Conservation (phyloP, 2,329 filamentous ascomycete species). For the Diatrype stigma region DNA sequence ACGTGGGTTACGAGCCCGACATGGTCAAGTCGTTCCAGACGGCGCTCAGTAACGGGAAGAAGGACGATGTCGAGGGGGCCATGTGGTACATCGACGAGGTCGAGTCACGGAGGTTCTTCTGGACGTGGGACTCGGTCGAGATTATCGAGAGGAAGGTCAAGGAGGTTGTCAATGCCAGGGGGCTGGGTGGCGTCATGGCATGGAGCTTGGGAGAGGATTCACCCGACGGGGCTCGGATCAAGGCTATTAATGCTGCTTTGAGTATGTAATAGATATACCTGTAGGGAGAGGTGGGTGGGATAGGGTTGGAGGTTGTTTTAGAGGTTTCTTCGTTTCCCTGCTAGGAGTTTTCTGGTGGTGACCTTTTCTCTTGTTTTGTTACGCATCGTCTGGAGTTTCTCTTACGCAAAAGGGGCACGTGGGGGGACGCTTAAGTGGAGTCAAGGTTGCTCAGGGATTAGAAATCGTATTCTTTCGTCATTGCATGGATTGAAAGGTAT, state of each 20-base stretch:
- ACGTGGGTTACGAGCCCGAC: background rate
- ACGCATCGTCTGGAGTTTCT: too few relatives aligned
- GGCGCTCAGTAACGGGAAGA: background rate
- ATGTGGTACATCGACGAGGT: constrained; percentile 6
- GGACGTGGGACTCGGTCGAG: constrained; percentile 52
- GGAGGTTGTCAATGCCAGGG: constrained; percentile 35
- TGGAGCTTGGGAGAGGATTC: constrained; percentile 51
- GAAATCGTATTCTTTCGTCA: too few relatives aligned
- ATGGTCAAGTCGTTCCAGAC: constrained; percentile 6
- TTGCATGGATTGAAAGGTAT: too few relatives aligned
- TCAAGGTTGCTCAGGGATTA: too few relatives aligned
- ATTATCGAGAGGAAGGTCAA: constrained; percentile 44
- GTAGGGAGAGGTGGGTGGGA: background rate
- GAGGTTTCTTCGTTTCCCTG: too few relatives aligned
- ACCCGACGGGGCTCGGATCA: constrained; percentile 38
- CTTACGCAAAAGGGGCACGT: too few relatives aligned
- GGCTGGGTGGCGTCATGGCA: constrained; percentile 47
- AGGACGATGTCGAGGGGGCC: constrained; percentile 1
- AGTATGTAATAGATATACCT: background rate
- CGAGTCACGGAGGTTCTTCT: constrained; percentile 34
- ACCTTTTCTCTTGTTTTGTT: too few relatives aligned
- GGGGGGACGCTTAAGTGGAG: too few relatives aligned
- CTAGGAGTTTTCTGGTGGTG: too few relatives aligned
- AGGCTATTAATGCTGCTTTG: constrained; percentile 26
- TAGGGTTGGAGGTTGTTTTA: too few relatives aligned